Conservation (phyloP, 495 filamentous ascomycete species). For the Penicillium pulvis region DNA sequence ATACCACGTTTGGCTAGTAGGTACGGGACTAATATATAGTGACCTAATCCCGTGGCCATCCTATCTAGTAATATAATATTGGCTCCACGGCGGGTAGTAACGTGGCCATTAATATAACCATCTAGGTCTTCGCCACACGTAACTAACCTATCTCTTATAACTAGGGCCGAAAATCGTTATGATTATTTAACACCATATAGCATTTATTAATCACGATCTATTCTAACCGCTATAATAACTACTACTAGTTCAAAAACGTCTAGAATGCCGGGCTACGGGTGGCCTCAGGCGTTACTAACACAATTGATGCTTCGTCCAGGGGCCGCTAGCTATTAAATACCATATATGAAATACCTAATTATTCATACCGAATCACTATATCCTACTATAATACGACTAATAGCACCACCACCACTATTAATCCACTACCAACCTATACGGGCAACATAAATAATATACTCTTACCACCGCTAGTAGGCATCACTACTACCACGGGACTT, state of each 20-base stretch:
- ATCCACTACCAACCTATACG: not conserved
- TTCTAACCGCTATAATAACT: not conserved
- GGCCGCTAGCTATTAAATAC: not conserved
- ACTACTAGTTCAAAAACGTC: not conserved
- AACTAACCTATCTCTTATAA: not conserved
- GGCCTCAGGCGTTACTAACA: not conserved
- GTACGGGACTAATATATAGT: not conserved
- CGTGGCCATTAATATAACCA: not conserved
- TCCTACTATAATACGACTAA: not conserved
- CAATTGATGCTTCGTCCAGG: not conserved
- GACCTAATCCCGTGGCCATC: not conserved
- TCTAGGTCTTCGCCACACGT: not conserved
- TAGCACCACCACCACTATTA: not conserved
- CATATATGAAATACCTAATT: not conserved
- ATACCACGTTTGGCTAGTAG: not conserved
- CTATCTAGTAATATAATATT: not conserved
- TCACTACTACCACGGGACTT: not conserved
- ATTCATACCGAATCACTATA: not conserved
- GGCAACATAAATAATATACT: slow-evolving; percentile 4
- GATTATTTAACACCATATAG: not conserved
- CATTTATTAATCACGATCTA: not conserved
- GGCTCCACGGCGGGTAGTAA: not conserved
- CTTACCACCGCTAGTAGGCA: not conserved
- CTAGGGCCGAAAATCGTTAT: not conserved
- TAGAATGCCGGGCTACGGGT: not conserved